Evolutionary conservation across 2,329 filamentous ascomycete genomes (phyloP).

Genomic region (Pseudogymnoascus sp.): DNA sequence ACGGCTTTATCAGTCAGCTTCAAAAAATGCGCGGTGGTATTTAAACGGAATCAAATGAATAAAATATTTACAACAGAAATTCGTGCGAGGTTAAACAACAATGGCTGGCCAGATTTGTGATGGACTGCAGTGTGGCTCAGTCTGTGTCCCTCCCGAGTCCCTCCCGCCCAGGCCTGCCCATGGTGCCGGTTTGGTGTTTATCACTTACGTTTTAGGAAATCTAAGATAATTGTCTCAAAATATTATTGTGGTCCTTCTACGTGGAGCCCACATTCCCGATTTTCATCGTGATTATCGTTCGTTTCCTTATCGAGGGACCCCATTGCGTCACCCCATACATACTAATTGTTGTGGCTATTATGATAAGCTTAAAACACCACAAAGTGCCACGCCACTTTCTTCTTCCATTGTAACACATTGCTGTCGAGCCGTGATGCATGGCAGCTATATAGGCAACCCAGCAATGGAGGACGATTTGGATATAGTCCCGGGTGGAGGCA

Average conservation of each 20-base stretch:
- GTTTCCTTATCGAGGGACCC: background rate
- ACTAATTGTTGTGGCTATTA: background rate
- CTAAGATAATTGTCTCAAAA: background rate
- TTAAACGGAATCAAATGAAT: conserved; percentile 15
- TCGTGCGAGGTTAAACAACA: background rate
- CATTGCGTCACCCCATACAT: conserved; percentile 2
- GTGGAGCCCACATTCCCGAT: background rate
- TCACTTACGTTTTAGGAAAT: conserved; percentile 2
- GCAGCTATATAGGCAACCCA: background rate
- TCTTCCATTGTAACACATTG: background rate
- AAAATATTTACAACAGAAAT: background rate
- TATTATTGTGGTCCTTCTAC: background rate
- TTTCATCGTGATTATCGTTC: conserved; percentile 4
- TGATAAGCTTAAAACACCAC: background rate
- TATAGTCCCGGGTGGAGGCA: background rate
- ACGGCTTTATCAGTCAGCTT: conserved; percentile 30
- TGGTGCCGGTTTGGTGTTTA: background rate
- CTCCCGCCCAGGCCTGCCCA: background rate
- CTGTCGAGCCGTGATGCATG: background rate
- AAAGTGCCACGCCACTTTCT: background rate
- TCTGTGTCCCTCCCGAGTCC: background rate
- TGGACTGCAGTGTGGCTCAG: background rate
- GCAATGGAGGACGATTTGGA: background rate
- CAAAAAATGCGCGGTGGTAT: conserved; percentile 29
- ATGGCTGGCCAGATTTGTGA: background rate